A percentile compares a stretch with the other conserved stretches of the same genome.
Evolutionary conservation across 768 basidiomycete genomes (phyloP).

Genomic region (Rhodotorula diobovata): DNA sequence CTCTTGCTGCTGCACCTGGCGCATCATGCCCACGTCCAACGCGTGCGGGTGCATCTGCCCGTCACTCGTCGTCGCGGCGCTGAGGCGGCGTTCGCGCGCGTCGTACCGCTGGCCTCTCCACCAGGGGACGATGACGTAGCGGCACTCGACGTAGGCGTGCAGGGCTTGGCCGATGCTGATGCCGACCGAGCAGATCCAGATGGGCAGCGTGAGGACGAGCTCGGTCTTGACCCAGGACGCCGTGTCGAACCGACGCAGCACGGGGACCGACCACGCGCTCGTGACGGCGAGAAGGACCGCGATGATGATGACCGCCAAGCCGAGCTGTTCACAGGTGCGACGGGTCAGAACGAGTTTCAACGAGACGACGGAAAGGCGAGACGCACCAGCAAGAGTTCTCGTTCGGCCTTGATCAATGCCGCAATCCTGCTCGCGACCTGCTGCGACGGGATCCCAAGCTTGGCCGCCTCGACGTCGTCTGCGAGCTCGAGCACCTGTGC

Average conservation of each 20-base stretch:
- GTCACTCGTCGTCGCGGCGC: neutral
- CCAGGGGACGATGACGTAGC: neutral
- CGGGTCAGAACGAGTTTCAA: neutral
- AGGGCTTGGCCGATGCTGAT: neutral
- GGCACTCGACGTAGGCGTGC: neutral
- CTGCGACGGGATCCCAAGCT: neutral
- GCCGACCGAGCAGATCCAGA: neutral
- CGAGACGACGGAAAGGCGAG: neutral
- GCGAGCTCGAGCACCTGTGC: constrained; percentile 1
- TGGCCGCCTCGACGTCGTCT: neutral
- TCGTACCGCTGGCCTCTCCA: neutral
- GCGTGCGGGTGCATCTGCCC: too few species aligned
- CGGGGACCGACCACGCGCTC: neutral
- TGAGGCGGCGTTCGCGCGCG: neutral
- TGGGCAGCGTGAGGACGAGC: neutral
- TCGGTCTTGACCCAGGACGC: neutral
- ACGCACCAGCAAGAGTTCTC: neutral
- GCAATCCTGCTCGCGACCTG: neutral
- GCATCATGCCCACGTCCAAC: neutral
- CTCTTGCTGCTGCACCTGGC: too few species aligned
- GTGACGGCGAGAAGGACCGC: neutral
- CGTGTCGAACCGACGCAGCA: rapidly evolving
- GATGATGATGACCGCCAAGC: neutral
- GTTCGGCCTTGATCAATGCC: constrained; percentile 1
- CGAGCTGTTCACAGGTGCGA: neutral